A percentile compares a stretch with the other conserved stretches of the same genome.
These are phyloP conservation scores for Poa annua DNA, from an alignment of 176 grass and related monocot genomes.

Conservation along the genomic window DNA sequence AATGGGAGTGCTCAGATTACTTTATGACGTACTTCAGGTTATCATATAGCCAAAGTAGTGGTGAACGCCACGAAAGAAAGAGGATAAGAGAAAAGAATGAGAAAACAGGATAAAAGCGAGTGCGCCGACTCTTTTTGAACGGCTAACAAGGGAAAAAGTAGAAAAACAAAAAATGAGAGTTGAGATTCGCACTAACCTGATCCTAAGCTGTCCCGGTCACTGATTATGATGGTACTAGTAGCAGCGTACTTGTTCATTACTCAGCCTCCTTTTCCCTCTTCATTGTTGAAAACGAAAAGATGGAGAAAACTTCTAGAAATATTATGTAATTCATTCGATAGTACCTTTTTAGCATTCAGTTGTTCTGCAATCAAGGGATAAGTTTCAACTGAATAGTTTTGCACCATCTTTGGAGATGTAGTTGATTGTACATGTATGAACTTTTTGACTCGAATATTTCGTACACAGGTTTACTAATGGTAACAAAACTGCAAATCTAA, in stretches of 20 bases:
- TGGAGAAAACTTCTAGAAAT: neutral
- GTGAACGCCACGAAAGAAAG: neutral
- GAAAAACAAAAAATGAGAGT: no score
- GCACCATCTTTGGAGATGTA: neutral
- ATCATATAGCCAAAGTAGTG: neutral
- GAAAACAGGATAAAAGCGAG: neutral
- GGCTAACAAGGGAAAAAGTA: neutral
- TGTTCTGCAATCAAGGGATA: neutral
- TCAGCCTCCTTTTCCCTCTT: neutral
- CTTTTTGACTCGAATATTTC: neutral
- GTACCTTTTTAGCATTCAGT: neutral
- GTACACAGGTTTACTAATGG: neutral
- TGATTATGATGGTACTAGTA: neutral
- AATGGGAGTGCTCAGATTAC: neutral
- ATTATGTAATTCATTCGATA: no score
- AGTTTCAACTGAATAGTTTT: neutral
- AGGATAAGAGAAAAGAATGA: neutral
- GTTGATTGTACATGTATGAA: neutral
- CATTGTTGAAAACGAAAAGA: neutral
- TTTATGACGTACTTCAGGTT: constrained; percentile 13
- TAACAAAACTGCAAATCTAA: neutral
- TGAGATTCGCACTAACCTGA: constrained; percentile 4
- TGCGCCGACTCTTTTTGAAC: constrained; percentile 56
- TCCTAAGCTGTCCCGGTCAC: constrained; percentile 8
- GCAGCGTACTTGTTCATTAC: neutral